Base-by-base conservation (phyloP, 2,329 filamentous ascomycete genomes). In the Fusarium irregulare region DNA sequence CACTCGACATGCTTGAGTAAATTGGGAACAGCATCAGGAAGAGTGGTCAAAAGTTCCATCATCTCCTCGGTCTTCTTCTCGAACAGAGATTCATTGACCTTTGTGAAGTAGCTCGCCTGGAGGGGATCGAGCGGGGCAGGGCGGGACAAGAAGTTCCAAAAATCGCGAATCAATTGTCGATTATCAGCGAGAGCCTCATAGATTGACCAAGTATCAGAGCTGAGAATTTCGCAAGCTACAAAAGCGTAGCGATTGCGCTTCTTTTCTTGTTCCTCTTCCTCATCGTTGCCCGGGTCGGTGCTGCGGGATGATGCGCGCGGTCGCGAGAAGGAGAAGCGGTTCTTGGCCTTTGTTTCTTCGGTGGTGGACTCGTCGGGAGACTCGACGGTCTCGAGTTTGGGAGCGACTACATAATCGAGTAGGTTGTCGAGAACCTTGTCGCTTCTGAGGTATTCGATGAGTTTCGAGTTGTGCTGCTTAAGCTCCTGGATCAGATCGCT, bases 21-120 rank as follows among this genome's bases (percentile, higher is more conserved):
- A 70, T 94, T 90, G 14, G 92, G 86, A 23, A 99, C 89, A 42
- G 96, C 92, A 56, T 91, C 89, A 34, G 96, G 92, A 50, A 97
- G 83, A 3, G 89, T 91, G 79, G 94, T 97, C 80, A 99, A 89
- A 66, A 99, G 90, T 20, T 91, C 89, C 72, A 98, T 85, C 95
- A 98, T 99, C 70, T 98, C 95, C 76, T 97, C 93, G 8, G 97
- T 98, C 86, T 98, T 98, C 82, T 96, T 97, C 79, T 98, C 96
- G 59, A 99, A 91, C 21, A 99, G 83, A n/a, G 93, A 92, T 82
- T 99, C 96, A 80, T 98, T 98, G 77, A 99, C 94, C 79, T 98
- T 99, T 58, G 95, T 98, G 79, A 99, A 99, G 79, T 99, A 99
- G 76, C 94, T 94, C 20, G 96, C 95, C 81, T 98, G 95, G 8